phyloP scores from a whole-genome alignment of 192 early-diverging fungal genomes.

The Chytriomyces sp. region DNA sequence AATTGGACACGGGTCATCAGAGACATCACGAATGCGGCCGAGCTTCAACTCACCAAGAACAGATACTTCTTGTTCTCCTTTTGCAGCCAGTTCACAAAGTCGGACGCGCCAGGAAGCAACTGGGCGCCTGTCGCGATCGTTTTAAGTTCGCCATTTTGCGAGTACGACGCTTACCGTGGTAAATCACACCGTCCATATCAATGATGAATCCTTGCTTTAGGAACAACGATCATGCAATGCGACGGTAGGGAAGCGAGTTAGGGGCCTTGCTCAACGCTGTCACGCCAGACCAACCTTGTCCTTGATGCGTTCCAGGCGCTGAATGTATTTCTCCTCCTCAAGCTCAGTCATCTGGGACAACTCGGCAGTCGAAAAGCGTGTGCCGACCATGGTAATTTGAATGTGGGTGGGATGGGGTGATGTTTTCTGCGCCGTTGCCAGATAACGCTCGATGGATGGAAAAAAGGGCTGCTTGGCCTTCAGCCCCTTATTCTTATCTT shows the following conservation, averaged over 20 bases:
- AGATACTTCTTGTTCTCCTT: slow-evolving; percentile 58
- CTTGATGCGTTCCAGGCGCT: slow-evolving; percentile 25
- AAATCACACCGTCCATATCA: slow-evolving; percentile 68
- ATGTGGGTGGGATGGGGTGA: not conserved
- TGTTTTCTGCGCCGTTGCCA: no score
- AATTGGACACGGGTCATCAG: not conserved
- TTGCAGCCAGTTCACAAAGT: slow-evolving; percentile 57
- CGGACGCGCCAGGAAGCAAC: slow-evolving; percentile 57
- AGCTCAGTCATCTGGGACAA: slow-evolving; percentile 31
- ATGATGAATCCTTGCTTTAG: slow-evolving; percentile 56
- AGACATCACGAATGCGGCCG: not conserved
- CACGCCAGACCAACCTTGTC: no score
- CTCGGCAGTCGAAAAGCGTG: slow-evolving; percentile 9
- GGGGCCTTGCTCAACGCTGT: no score
- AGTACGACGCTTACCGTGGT: slow-evolving; percentile 38
- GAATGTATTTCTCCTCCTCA: slow-evolving; percentile 14
- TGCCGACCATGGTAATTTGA: not conserved
- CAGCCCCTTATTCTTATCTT: no score
- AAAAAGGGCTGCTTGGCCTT: no score
- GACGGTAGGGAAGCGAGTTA: not conserved
- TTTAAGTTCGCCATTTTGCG: no score
- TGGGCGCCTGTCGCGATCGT: slow-evolving; percentile 33
- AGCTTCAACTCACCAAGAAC: slow-evolving; percentile 43
- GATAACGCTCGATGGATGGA: no score
- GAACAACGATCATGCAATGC: not conserved